These are phyloP conservation scores for sorghum (Sorghum bicolor) DNA, from an alignment of 176 grass and related monocot species.

Conservation along the genomic window DNA sequence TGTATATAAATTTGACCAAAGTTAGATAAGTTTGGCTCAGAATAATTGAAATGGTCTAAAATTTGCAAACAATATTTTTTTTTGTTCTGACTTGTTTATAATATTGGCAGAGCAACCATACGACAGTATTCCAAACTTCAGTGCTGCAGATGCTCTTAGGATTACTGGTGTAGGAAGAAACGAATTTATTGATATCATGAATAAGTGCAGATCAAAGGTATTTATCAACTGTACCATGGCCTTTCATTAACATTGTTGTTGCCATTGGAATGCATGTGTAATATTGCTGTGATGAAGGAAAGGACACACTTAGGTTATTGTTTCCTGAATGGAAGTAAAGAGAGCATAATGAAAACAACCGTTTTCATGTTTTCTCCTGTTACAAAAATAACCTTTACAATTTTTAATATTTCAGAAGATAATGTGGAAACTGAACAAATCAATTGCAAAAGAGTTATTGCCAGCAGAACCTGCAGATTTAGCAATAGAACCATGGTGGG, in stretches of 20 bases:
- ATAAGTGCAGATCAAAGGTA: conserved; percentile 98
- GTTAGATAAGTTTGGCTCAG: neutral
- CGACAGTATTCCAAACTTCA: conserved; percentile 98
- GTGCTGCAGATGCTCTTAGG: conserved; percentile 83
- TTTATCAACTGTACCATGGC: neutral
- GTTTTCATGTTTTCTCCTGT: conserved; percentile 11
- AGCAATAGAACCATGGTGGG: conserved; percentile 93
- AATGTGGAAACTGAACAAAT: conserved; percentile 99
- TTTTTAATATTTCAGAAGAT: conserved; percentile 61
- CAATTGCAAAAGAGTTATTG: conserved; percentile 92
- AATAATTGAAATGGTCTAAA: neutral
- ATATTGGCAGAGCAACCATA: conserved; percentile 91
- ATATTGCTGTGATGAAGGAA: neutral
- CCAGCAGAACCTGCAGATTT: conserved; percentile 68
- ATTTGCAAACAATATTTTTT: neutral
- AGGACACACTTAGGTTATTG: neutral
- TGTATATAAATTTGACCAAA: neutral
- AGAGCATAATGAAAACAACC: neutral
- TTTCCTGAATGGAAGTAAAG: neutral
- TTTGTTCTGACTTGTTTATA: conserved; percentile 31
- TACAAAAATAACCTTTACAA: conserved; percentile 1
- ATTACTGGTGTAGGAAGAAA: conserved; percentile 90
- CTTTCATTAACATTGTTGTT: neutral
- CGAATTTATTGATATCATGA: conserved; percentile 99
- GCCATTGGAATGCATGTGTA: neutral